Conservation (phyloP, 1,139 yeast species). For the Pichia sp. region DNA sequence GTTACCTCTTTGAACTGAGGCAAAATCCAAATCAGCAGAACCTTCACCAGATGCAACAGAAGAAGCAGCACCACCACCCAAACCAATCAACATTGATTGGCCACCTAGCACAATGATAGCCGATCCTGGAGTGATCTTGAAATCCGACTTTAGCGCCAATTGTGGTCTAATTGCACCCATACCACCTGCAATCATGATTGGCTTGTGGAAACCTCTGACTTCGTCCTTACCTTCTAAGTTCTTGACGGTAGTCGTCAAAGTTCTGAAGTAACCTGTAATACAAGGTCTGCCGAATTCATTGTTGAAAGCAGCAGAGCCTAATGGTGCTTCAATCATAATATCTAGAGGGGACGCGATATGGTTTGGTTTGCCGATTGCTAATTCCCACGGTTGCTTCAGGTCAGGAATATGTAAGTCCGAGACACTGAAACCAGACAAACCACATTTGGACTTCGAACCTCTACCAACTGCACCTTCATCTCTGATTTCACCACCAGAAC, state of each 20-base stretch:
- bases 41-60: conserved; percentile 94
- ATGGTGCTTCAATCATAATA: conserved; percentile 95
- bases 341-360: conserved; percentile 93
- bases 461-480: conserved; percentile 99
- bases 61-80: conserved; percentile 99
- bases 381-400: conserved; percentile 92
- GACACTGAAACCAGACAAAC: conserved; percentile 88
- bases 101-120: conserved; percentile 94
- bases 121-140: conserved; percentile 87
- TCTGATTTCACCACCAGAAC: conserved; percentile 99
- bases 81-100: conserved; percentile 96
- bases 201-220: conserved; percentile 95
- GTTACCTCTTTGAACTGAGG: conserved; percentile 98
- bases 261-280: conserved; percentile 93
- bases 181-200: conserved; percentile 99
- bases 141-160: conserved; percentile 75
- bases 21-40: conserved; percentile 91
- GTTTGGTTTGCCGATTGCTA: conserved; percentile 78
- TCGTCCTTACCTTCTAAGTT: conserved; percentile 63
- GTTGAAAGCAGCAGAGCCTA: conserved; percentile 97
- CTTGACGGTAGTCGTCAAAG: conserved; percentile 74
- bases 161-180: conserved; percentile 95
- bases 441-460: conserved; percentile 96
- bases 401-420: conserved; percentile 87
- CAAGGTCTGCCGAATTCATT: conserved; percentile 99